Evolutionary conservation across 176 grass and related monocot species (phyloP).

Genomic region (Cocos nucifera): DNA sequence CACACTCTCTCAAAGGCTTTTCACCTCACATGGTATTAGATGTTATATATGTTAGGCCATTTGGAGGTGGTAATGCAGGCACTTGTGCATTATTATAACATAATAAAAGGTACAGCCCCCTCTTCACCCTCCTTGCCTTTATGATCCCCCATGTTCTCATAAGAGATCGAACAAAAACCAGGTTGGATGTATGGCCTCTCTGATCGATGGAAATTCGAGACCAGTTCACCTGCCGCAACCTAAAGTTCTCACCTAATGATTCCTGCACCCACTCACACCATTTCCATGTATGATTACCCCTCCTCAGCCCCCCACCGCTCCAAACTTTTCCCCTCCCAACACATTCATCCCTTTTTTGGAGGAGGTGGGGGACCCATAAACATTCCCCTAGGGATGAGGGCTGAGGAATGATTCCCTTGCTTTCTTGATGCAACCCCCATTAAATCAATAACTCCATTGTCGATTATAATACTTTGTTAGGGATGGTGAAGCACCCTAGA

Average conservation of each 20-base stretch:
- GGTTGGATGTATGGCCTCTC: no score
- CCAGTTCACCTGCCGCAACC: slow-evolving; percentile 45
- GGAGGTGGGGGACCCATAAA: slow-evolving; percentile 20
- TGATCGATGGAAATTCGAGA: neutral
- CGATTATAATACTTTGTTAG: no score
- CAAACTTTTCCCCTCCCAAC: no score
- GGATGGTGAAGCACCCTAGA: no score
- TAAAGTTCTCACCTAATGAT: slow-evolving; percentile 37
- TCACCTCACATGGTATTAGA: neutral
- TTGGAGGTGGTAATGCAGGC: neutral
- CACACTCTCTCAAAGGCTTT: slow-evolving; percentile 25
- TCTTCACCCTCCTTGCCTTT: slow-evolving; percentile 10
- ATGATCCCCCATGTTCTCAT: slow-evolving; percentile 22
- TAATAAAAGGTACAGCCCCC: slow-evolving; percentile 16
- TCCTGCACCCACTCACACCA: slow-evolving; percentile 19
- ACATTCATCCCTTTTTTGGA: neutral
- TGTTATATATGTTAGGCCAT: no score
- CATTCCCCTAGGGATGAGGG: slow-evolving; percentile 56
- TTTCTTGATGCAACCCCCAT: slow-evolving; percentile 8
- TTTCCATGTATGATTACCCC: slow-evolving; percentile 26
- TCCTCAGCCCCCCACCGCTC: no score
- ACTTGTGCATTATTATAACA: slow-evolving; percentile 43
- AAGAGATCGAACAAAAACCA: slow-evolving; percentile 11
- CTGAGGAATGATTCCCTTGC: slow-evolving; percentile 23
- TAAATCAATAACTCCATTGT: no score